Evolutionary conservation across 2,329 filamentous ascomycete species (phyloP), one percentile per base, ranked within the genome.

Genomic region (Claviceps cyperi): DNA sequence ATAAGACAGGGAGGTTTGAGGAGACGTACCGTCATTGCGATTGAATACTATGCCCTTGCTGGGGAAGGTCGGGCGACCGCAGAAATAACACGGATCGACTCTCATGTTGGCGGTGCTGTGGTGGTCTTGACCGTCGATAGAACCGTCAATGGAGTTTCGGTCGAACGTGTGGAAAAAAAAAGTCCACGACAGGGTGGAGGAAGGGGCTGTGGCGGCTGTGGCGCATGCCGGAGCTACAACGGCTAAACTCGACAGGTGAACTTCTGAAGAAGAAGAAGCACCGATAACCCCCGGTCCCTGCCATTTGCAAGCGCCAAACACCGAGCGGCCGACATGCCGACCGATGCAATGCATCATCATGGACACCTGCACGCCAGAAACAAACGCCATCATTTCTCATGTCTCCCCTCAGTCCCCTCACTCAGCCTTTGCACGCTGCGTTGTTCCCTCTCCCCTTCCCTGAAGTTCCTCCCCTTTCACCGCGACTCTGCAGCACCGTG

Each of bases 41-140:
- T 72, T 68, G 59, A 75, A 75, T 21, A 65, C 67, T 45, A 78
- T 78, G 54, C 75, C 75, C 64, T 78, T 80, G 65, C 70, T 72
- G 43, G 73, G 73, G 59, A 74, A 76, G 50, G 72, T 68, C 57
- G 73, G 72, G 56, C 72, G 66, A 58, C 66, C 66, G 63, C 69
- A 72, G 52, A 71, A 72, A 57, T 66, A 70, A 58, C 69, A 72
- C 43, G 66, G 66, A 55, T 71, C 69, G 60, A 71, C 48, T 49
- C 48, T 49, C 48, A 49, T 69, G 61, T 68, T 69, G 28, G 28
- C 28, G 28, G 50, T 32, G 28, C 24, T 14, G 41, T n/a, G 41
- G 41, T 43, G 21, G 14, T 28, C 22, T 43, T n/a, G 41, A 28
- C 41, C 7, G 41, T 43, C 40, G 40, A 43, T 24, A 17, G 22